Evolutionary conservation across 768 basidiomycete genomes (phyloP).

Genomic region (Mycena pura): DNA sequence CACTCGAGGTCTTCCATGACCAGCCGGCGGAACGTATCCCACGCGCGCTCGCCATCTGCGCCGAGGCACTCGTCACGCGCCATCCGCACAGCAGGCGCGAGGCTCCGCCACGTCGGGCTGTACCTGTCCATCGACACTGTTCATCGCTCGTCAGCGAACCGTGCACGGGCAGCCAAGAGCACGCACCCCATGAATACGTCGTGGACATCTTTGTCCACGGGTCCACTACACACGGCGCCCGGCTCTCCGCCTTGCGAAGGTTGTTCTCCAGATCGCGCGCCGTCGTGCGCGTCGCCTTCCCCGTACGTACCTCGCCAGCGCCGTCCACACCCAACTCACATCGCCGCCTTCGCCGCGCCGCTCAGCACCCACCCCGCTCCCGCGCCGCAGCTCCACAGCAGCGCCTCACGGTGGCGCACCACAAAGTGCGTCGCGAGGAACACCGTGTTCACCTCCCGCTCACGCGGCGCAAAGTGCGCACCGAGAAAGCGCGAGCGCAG

Average conservation of each 20-base stretch:
- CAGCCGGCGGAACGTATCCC: constrained; percentile 23
- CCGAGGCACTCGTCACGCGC: constrained; percentile 30
- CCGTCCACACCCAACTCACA: constrained; percentile 35
- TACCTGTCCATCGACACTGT: constrained; percentile 11
- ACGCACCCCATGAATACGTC: too few species aligned
- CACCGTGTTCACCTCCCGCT: constrained; percentile 39
- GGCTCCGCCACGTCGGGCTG: constrained; percentile 12
- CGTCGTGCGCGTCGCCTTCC: constrained; percentile 9
- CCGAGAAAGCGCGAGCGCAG: constrained; percentile 40
- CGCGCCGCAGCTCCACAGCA: constrained; percentile 46
- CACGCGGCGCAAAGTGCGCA: constrained; percentile 31
- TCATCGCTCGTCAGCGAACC: too few species aligned
- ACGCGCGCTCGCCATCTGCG: constrained; percentile 8
- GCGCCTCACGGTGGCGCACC: constrained; percentile 41
- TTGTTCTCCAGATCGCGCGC: constrained; percentile 15
- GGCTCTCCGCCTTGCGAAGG: constrained; percentile 23
- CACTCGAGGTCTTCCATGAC: constrained; percentile 21
- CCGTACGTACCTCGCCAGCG: constrained; percentile 12
- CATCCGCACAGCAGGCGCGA: too few species aligned
- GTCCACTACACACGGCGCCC: too few species aligned
- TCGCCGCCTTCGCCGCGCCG: constrained; percentile 22
- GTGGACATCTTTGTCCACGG: too few species aligned
- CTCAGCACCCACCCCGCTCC: constrained; percentile 30
- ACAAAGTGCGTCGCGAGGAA: constrained; percentile 39
- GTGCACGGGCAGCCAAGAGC: too few species aligned